Base-by-base conservation (phyloP, 2,329 filamentous ascomycete genomes). In the Diaporthe humulicola region DNA sequence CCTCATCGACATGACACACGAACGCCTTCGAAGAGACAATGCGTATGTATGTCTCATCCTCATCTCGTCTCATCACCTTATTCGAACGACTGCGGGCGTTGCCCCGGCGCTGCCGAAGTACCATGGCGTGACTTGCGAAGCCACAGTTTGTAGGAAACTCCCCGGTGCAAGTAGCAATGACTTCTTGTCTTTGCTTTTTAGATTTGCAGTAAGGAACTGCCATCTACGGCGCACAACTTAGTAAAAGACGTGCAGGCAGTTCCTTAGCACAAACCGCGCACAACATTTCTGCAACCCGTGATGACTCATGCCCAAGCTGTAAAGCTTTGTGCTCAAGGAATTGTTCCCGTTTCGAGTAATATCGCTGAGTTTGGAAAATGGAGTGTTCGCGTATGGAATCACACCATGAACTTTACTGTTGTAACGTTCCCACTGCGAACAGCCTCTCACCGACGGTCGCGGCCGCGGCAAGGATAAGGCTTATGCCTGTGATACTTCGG, bases 41-140 rank as follows among this genome's bases (percentile, higher is more conserved):
- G 30, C 25, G 58, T 58, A 60, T 45, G 60, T 52, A n/a, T 69
- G 64, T 69, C 64, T 69, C 64, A 69, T 69, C 33, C 5, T 40
- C 64, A 40, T 69, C 45, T 69, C 64, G n/a, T n/a, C 64, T 69
- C 64, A 69, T 69, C 64, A 69, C 64, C n/a, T 69, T 69, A 69
- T 54, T 69, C 48, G n/a, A 50, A 69, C 64, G 64, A 69, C 64
- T 38, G 64, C 33, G 48, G 25, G 14, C 40, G 15, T 8, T 7
- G 10, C 8, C 38, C 17, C 61, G 64, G 64, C 3, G 30, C 33
- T 7, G n/a, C 64, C 64, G 64, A 69, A 12, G 48, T 28, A 19
- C 19, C 25, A 38, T 52, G 64, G n/a, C 64, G n/a, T 38, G 33
- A 19, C 33, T 25, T 38, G 25, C 19, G 15, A 19, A 69, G 48